phyloP scores from a whole-genome alignment of 1,139 yeast species.

The Suhomyces ambrosiae region DNA sequence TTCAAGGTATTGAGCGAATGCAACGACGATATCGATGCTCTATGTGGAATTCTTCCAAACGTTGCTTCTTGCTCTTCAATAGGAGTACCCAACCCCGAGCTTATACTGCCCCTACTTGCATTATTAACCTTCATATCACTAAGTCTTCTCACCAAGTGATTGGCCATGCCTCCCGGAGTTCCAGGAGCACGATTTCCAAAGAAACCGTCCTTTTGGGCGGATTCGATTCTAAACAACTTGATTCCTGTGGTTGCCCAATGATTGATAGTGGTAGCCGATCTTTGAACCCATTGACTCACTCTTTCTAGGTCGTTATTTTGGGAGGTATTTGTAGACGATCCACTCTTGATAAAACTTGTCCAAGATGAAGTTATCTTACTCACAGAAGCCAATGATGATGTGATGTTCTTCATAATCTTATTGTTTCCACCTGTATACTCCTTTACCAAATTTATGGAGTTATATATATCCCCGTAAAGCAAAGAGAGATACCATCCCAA shows the following conservation, averaged over 20 bases:
- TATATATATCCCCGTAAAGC: conserved; percentile 66
- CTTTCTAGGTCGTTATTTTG: conserved; percentile 11
- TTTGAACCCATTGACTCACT: conserved; percentile 25
- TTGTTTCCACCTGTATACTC: conserved; percentile 28
- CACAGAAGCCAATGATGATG: conserved; percentile 46
- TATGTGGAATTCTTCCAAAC: conserved; percentile 18
- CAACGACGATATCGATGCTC: conserved; percentile 43
- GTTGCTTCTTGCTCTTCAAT: conserved; percentile 34
- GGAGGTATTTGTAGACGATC: conserved; percentile 11
- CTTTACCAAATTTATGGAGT: conserved; percentile 35
- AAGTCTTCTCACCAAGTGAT: conserved; percentile 48
- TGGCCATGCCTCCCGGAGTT: conserved; percentile 51
- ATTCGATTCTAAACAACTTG: conserved; percentile 58
- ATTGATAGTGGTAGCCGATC: conserved; percentile 35
- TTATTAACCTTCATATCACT: conserved; percentile 44
- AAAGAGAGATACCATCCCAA: conserved; percentile 78
- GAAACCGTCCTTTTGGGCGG: conserved; percentile 43
- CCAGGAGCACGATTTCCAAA: conserved; percentile 35
- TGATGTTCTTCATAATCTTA: conserved; percentile 36
- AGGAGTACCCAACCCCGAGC: conserved; percentile 31
- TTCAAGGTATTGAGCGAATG: conserved; percentile 47
- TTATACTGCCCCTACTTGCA: conserved; percentile 25
- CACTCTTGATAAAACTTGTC: conserved; percentile 30
- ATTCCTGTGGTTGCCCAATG: conserved; percentile 70
- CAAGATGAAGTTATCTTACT: conserved; percentile 49